Percentiles rank a stretch among this genome's conserved stretches.
Conservation (phyloP, 2,329 filamentous ascomycete species). For the Aspergillus spinulosporus region DNA sequence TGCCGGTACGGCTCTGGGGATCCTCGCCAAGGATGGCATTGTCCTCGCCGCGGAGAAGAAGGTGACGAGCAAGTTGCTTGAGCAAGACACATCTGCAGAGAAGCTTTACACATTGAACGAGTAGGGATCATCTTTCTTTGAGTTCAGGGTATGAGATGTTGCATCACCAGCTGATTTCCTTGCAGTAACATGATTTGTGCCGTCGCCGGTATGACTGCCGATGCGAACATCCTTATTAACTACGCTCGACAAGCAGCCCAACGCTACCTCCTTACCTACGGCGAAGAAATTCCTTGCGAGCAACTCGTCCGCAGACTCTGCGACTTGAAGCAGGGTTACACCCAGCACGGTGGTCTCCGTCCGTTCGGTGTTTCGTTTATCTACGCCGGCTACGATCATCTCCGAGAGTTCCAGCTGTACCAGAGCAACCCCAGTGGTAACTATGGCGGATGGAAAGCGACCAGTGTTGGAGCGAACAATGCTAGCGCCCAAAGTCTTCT, state of each 20-base stretch:
- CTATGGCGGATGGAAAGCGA: constrained; percentile 99
- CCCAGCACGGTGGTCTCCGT: constrained; percentile 95
- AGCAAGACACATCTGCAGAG: constrained; percentile 99
- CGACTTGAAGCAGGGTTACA: constrained; percentile 98
- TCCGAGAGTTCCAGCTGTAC: constrained; percentile 97
- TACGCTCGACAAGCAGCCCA: constrained; percentile 96
- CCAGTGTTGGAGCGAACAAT: constrained; percentile 96
- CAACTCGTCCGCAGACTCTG: constrained; percentile 95
- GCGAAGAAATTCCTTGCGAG: constrained; percentile 99
- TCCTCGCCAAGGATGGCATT: constrained; percentile 96
- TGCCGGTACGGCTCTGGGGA: constrained; percentile 92
- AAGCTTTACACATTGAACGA: constrained; percentile 99
- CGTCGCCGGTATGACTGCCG: constrained; percentile 97
- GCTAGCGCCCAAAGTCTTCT: constrained; percentile 93
- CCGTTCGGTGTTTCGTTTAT: constrained; percentile 99
- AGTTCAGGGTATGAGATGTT: neutral
- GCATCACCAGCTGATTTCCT: constrained; percentile 18
- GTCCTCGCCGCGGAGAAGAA: constrained; percentile 97
- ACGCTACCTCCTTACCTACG: constrained; percentile 97
- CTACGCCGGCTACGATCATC: constrained; percentile 96
- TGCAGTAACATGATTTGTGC: constrained; percentile 98
- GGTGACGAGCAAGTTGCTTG: constrained; percentile 97
- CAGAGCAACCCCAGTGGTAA: constrained; percentile 98
- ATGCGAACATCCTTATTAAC: constrained; percentile 99
- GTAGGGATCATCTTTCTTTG: constrained; percentile 57